Evolutionary conservation across 306 rosid genomes (phyloP).

Genomic region (Luffa aegyptiaca): DNA sequence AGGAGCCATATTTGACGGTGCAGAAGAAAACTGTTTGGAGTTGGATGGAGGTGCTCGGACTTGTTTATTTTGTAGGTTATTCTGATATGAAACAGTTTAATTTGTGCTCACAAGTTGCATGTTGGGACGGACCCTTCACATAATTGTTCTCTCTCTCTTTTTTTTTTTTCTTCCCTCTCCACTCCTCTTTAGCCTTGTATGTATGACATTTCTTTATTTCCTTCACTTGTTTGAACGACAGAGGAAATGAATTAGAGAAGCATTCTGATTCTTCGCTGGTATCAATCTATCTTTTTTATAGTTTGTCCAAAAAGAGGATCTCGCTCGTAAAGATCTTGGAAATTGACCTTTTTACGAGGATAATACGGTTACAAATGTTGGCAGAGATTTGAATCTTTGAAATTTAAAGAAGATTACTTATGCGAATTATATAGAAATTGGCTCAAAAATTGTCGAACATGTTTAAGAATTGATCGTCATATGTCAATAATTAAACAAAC

Average conservation of each 20-base stretch:
- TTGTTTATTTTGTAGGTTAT: slow-evolving; percentile 22
- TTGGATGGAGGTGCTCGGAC: slow-evolving; percentile 18
- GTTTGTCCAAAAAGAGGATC: neutral
- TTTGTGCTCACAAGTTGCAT: slow-evolving; percentile 13
- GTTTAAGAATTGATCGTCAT: neutral
- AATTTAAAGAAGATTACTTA: too few relatives aligned
- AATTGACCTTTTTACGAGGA: too few relatives aligned
- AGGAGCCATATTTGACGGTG: slow-evolving; percentile 16
- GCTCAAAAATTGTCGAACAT: neutral
- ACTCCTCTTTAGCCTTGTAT: slow-evolving; percentile 18
- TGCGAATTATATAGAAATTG: neutral
- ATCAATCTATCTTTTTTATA: neutral
- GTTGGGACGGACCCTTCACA: slow-evolving; percentile 5
- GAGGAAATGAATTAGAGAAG: slow-evolving; percentile 24
- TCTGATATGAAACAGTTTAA: slow-evolving; percentile 7
- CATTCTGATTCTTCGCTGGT: neutral
- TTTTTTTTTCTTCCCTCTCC: neutral
- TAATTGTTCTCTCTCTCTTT: neutral
- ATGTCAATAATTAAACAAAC: neutral
- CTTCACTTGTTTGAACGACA: slow-evolving; percentile 9
- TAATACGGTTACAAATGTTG: too few relatives aligned
- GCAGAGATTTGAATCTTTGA: too few relatives aligned
- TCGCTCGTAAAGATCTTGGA: neutral
- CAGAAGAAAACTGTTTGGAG: slow-evolving; percentile 9
- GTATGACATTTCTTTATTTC: slow-evolving; percentile 19